Evolutionary conservation across 768 basidiomycete genomes (phyloP).

Genomic region (Tylopilus sp.): DNA sequence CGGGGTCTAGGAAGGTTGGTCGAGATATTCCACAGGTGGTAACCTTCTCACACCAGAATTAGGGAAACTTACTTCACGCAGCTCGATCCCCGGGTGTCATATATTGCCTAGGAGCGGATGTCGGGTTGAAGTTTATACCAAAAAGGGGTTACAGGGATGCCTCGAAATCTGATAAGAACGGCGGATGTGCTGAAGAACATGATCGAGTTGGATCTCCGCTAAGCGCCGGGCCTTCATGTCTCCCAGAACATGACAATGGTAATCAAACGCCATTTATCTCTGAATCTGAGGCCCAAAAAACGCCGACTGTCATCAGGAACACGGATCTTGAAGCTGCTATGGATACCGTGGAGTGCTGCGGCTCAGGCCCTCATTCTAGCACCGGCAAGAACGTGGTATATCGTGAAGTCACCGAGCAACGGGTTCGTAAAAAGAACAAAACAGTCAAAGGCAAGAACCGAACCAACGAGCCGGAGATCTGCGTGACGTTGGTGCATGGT

Average conservation of each 20-base stretch:
- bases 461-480: conserved; percentile 16
- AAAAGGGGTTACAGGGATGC: conserved; percentile 22
- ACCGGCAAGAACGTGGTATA: neutral
- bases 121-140: conserved; percentile 21
- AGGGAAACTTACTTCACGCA: conserved; percentile 27
- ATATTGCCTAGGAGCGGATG: conserved; percentile 27
- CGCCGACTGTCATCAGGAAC: conserved; percentile 1
- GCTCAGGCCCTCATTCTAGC: neutral
- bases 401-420: conserved; percentile 2
- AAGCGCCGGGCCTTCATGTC: neutral
- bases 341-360: conserved; percentile 5
- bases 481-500: conserved; percentile 38
- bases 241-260: neutral
- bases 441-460: conserved; percentile 16
- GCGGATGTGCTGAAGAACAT: conserved; percentile 6
- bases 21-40: neutral
- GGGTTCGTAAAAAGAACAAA: conserved; percentile 17
- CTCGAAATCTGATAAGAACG: conserved; percentile 8
- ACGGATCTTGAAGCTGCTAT: conserved; percentile 1
- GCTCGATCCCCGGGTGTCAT: conserved; percentile 18
- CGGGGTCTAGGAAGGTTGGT: conserved; percentile 37
- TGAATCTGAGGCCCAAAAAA: neutral
- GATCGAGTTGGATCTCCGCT: conserved; percentile 6
- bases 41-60: neutral
- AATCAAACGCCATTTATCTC: neutral